Evolutionary conservation across 2,329 filamentous ascomycete genomes (phyloP).

Genomic region (Pseudogymnoascus destructans): DNA sequence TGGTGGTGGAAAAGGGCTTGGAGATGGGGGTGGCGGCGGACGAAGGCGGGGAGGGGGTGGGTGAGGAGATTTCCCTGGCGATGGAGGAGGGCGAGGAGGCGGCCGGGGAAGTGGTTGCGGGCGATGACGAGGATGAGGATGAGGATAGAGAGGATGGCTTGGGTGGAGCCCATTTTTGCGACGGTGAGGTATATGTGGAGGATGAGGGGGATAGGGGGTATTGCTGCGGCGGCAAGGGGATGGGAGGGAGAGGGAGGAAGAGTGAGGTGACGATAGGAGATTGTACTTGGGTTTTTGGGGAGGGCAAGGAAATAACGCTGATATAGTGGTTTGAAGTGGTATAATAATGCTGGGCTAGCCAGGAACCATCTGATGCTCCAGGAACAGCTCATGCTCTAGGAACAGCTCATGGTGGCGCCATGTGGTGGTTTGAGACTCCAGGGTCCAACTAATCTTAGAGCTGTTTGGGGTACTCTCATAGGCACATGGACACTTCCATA

Average conservation of each 20-base stretch:
- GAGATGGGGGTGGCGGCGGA: background rate
- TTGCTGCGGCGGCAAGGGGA: background rate
- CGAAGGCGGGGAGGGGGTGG: background rate
- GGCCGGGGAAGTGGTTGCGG: background rate
- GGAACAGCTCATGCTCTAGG: background rate
- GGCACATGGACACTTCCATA: background rate
- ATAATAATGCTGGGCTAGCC: background rate
- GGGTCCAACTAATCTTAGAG: background rate
- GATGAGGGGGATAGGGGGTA: background rate
- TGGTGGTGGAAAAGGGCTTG: background rate
- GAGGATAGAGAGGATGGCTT: background rate
- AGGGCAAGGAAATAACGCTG: background rate
- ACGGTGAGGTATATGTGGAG: too few species aligned
- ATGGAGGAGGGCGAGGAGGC: background rate
- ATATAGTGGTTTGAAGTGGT: background rate
- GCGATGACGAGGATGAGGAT: background rate
- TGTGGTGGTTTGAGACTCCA: background rate
- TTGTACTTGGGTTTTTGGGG: background rate
- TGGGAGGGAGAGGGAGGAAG: background rate
- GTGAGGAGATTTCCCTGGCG: background rate
- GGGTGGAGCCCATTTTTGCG: background rate
- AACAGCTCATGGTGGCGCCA: background rate
- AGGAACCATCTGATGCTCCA: background rate
- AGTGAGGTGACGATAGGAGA: background rate
- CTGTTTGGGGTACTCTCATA: background rate